These are phyloP conservation scores for Ceratocystis eucalypticola DNA, from an alignment of 2,329 filamentous ascomycete genomes.

Conservation along the genomic window DNA sequence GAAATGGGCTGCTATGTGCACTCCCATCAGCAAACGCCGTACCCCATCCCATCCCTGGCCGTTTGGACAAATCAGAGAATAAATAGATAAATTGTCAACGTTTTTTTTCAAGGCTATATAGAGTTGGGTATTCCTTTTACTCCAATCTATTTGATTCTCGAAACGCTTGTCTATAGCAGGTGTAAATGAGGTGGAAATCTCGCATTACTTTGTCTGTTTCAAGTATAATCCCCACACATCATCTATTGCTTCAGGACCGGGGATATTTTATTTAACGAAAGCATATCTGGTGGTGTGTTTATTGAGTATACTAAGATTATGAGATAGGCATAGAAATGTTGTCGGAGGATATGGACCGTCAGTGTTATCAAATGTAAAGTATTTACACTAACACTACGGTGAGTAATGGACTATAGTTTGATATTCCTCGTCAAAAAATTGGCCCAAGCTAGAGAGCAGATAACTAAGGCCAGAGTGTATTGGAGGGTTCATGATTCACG, in stretches of 20 bases:
- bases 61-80: not conserved
- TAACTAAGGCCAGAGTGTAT: slow-evolving; percentile 73
- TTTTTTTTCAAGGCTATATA: no score
- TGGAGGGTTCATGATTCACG: slow-evolving; percentile 38
- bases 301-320: not conserved
- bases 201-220: no score
- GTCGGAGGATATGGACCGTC: slow-evolving; percentile 56
- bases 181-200: no score
- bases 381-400: slow-evolving; percentile 35
- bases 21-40: not conserved
- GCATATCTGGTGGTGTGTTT: no score
- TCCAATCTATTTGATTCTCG: no score
- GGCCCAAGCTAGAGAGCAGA: slow-evolving; percentile 55
- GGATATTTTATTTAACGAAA: no score
- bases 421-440: slow-evolving; percentile 76
- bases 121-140: no score
- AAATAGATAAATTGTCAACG: not conserved
- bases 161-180: no score
- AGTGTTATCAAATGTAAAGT: slow-evolving; percentile 28
- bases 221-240: no score
- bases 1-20: not conserved
- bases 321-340: slow-evolving; percentile 32
- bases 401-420: slow-evolving; percentile 47
- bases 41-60: not conserved
- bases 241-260: no score